Conservation (phyloP, 1,284 basidiomycete genomes). For the Rhodotorula sp. region DNA sequence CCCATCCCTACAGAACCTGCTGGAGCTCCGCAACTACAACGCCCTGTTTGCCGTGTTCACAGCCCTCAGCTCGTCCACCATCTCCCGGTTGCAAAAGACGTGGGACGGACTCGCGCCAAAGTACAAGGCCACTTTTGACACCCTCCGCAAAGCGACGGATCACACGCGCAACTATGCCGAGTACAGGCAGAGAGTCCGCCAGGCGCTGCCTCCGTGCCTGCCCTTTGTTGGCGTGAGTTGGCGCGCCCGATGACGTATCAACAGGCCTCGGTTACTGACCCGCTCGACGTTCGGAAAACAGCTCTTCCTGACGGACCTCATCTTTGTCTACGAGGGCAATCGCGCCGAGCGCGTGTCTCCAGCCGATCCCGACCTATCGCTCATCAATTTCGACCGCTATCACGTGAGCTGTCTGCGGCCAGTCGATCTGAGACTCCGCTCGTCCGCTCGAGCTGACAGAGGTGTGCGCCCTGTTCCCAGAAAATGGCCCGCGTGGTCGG, state of each 20-base stretch:
- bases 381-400: slow-evolving; percentile 84
- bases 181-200: slow-evolving; percentile 66
- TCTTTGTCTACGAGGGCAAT: slow-evolving; percentile 91
- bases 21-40: slow-evolving; percentile 52
- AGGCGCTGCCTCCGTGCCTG: slow-evolving; percentile 79
- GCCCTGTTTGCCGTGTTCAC: slow-evolving; percentile 53
- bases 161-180: slow-evolving; percentile 87
- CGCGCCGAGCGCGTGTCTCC: slow-evolving; percentile 77
- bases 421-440: neutral
- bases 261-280: neutral
- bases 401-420: slow-evolving; percentile 60
- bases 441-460: neutral
- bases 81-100: slow-evolving; percentile 49
- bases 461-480: slow-evolving; percentile 45
- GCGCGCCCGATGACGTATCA: neutral
- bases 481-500: slow-evolving; percentile 84
- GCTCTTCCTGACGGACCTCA: slow-evolving; percentile 59
- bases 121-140: slow-evolving; percentile 74
- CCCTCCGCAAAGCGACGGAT: slow-evolving; percentile 79
- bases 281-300: neutral
- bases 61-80: slow-evolving; percentile 51
- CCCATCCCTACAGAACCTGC: slow-evolving; percentile 43
- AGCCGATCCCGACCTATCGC: slow-evolving; percentile 65
- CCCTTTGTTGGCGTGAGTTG: slow-evolving; percentile 78
- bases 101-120: slow-evolving; percentile 78